Evolutionary conservation across 495 filamentous ascomycete genomes (phyloP).

Genomic region (Xylaria grammica): DNA sequence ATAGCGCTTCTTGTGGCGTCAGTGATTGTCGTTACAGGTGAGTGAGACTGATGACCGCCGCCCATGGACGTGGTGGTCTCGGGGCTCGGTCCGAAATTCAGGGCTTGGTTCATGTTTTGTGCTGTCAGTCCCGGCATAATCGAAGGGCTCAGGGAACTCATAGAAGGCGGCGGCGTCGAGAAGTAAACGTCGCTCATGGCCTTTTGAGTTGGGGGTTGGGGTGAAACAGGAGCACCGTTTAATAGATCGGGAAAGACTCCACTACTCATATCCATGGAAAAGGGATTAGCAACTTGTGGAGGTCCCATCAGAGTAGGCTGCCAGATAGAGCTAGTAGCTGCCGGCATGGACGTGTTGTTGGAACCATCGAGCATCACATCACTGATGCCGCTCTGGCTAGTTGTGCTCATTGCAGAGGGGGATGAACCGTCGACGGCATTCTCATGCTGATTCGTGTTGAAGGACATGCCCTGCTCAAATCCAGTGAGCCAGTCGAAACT

Average conservation of each 20-base stretch:
- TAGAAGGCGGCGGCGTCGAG: constrained; percentile 67
- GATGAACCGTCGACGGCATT: constrained; percentile 90
- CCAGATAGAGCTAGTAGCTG: constrained; percentile 64
- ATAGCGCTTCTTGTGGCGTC: constrained; percentile 91
- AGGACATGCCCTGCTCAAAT: constrained; percentile 77
- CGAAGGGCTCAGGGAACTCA: constrained; percentile 64
- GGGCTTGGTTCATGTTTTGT: constrained; percentile 62
- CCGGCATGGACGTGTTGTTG: constrained; percentile 56
- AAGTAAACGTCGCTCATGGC: constrained; percentile 60
- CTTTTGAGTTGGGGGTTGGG: constrained; percentile 62
- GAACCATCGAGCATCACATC: constrained; percentile 90
- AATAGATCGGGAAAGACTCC: constrained; percentile 65
- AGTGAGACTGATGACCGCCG: constrained; percentile 62
- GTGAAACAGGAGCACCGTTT: constrained; percentile 65
- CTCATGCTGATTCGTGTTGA: constrained; percentile 67
- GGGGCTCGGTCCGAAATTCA: constrained; percentile 64
- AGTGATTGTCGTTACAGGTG: constrained; percentile 75
- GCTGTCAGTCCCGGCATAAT: constrained; percentile 56
- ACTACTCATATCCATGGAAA: constrained; percentile 63
- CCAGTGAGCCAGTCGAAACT: constrained; percentile 86
- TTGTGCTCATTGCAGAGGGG: constrained; percentile 90
- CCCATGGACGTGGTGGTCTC: constrained; percentile 74
- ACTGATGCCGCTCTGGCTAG: constrained; percentile 88
- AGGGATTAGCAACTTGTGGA: constrained; percentile 63
- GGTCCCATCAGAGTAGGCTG: constrained; percentile 69